Percentiles rank a stretch among this genome's conserved stretches.
These are phyloP conservation scores for Blastocystis sp. DNA, from an alignment of 352 stramenopile species.

Conservation along the genomic window DNA sequence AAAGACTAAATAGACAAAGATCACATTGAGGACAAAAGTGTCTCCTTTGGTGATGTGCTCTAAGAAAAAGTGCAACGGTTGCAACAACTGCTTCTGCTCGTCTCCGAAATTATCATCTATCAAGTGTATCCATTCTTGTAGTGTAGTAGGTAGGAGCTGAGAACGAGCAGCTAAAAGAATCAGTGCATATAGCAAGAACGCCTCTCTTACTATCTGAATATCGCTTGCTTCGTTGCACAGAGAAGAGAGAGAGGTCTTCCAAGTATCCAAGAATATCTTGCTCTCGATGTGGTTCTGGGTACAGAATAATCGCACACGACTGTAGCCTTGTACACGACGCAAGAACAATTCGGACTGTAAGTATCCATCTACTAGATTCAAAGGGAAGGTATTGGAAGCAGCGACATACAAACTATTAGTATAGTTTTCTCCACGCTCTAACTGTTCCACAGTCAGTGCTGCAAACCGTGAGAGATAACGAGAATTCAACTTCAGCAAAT, in stretches of 20 bases:
- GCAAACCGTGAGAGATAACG: conserved; percentile 34
- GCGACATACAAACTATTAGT: neutral
- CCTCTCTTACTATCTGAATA: neutral
- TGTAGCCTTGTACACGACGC: neutral
- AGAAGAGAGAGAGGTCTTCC: neutral
- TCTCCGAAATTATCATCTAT: neutral
- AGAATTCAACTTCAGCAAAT: neutral
- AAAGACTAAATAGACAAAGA: neutral
- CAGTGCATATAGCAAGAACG: neutral
- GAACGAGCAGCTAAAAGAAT: neutral
- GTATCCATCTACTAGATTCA: neutral
- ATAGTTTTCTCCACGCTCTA: neutral
- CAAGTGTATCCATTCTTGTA: neutral
- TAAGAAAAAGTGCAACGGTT: neutral
- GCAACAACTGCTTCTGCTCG: neutral
- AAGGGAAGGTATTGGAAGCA: neutral
- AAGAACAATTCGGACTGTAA: neutral
- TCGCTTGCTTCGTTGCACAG: neutral
- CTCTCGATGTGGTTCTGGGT: neutral
- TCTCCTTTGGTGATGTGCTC: neutral
- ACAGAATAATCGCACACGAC: neutral
- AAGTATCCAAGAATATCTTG: neutral
- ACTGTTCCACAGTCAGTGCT: neutral
- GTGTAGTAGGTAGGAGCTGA: neutral
- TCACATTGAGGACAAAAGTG: neutral